These are phyloP conservation scores for Entelexis paramagnoliae DNA, from an alignment of 1,139 yeast genomes.

Conservation along the genomic window DNA sequence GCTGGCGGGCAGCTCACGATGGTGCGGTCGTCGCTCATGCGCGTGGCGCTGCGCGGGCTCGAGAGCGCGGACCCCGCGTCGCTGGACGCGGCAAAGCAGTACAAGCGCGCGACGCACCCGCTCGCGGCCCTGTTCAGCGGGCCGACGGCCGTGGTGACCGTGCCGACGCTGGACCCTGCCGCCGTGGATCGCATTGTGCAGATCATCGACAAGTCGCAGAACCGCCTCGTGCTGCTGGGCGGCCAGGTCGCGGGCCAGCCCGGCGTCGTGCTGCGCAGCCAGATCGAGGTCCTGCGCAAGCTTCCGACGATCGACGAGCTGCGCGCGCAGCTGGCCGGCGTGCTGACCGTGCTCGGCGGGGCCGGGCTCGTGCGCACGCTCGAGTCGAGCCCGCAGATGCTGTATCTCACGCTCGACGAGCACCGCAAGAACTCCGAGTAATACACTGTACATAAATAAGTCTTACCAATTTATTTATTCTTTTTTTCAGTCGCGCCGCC, in stretches of 20 bases:
- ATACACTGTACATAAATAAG: constrained; percentile 15
- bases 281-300: constrained; percentile 55
- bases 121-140: constrained; percentile 61
- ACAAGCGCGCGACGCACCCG: constrained; percentile 43
- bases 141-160: constrained; percentile 73
- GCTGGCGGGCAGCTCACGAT: constrained; percentile 60
- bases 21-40: constrained; percentile 57
- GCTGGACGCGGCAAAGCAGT: constrained; percentile 22
- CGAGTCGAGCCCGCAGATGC: constrained; percentile 52
- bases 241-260: constrained; percentile 55
- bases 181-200: constrained; percentile 53
- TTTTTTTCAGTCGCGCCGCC: constrained; percentile 10
- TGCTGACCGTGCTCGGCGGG: constrained; percentile 74
- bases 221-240: constrained; percentile 69
- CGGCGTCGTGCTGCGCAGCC: constrained; percentile 39
- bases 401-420: constrained; percentile 64
- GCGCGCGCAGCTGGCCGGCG: constrained; percentile 76
- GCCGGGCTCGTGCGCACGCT: constrained; percentile 79
- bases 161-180: constrained; percentile 60
- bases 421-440: constrained; percentile 35
- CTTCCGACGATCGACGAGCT: constrained; percentile 63
- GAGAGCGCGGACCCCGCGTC: constrained; percentile 67
- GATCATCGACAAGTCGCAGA: constrained; percentile 53
- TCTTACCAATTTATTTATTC: neutral
- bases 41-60: constrained; percentile 65